phyloP scores from a whole-genome alignment of 2,329 filamentous ascomycete genomes.

The Thermomyces lanuginosus region DNA sequence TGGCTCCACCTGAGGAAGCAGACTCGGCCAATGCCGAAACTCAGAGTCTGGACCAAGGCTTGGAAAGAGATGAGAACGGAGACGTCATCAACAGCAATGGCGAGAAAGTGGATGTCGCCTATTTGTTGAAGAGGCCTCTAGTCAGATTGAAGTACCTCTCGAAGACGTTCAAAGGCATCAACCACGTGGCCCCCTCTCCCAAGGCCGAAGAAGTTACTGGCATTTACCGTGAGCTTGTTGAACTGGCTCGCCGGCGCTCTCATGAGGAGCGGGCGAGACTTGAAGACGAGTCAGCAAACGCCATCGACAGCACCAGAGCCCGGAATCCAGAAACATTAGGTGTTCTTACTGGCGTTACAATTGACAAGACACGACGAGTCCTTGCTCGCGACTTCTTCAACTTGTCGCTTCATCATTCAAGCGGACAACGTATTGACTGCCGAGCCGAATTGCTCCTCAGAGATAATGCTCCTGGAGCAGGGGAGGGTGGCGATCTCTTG shows the following conservation, averaged over 20 bases:
- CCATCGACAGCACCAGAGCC: constrained; percentile 64
- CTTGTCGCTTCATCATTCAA: constrained; percentile 72
- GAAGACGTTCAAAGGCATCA: constrained; percentile 57
- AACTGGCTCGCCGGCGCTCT: constrained; percentile 56
- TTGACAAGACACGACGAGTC: constrained; percentile 68
- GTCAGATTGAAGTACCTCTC: constrained; percentile 75
- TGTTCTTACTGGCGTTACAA: constrained; percentile 49
- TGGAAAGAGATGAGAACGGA: constrained; percentile 43
- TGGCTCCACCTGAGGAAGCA: constrained; percentile 59
- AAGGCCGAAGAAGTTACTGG: constrained; percentile 43
- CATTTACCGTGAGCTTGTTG: constrained; percentile 56
- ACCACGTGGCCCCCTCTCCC: constrained; percentile 26
- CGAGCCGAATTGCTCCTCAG: constrained; percentile 74
- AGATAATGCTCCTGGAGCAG: constrained; percentile 54
- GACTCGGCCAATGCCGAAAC: constrained; percentile 32
- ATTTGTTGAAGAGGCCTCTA: constrained; percentile 75
- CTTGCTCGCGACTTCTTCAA: constrained; percentile 81
- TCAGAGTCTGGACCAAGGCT: constrained; percentile 36
- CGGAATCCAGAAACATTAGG: constrained; percentile 65
- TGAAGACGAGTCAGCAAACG: constrained; percentile 72
- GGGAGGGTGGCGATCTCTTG: constrained; percentile 65
- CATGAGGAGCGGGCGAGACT: constrained; percentile 57
- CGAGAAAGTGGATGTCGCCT: constrained; percentile 84
- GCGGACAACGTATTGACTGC: constrained; percentile 75
- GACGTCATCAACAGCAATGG: constrained; percentile 56